Percentiles rank a stretch among this genome's conserved stretches.
Conservation (phyloP, 139 green algal species). For the Coelastrella sp. region DNA sequence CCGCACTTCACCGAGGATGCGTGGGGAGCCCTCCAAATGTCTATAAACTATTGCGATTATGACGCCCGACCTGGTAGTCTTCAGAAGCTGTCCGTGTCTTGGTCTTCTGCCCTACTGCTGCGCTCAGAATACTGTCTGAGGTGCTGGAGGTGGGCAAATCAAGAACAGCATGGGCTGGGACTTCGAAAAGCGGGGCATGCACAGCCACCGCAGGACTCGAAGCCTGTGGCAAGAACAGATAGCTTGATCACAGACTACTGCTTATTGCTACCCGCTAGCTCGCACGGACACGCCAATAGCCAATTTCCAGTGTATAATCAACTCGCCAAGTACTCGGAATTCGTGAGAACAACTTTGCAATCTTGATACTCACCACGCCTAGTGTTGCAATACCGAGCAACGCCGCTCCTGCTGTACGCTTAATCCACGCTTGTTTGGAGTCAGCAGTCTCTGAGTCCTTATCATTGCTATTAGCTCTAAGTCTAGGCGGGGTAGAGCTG, state of each 20-base stretch:
- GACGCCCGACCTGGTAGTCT: neutral
- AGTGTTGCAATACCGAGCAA: slow-evolving; percentile 20
- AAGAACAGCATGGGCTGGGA: slow-evolving; percentile 5
- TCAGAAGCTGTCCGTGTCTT: neutral
- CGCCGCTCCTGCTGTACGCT: slow-evolving; percentile 20
- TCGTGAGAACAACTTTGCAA: neutral
- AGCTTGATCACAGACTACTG: no score
- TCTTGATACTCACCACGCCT: neutral
- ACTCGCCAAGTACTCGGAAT: neutral
- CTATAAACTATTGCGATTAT: neutral
- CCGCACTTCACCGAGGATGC: no score
- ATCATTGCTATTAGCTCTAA: neutral
- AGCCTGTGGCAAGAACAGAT: slow-evolving; percentile 15
- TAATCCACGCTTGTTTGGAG: neutral
- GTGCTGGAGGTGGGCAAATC: slow-evolving; percentile 6
- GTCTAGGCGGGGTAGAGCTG: slow-evolving; percentile 11
- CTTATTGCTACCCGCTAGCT: no score
- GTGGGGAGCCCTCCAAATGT: no score
- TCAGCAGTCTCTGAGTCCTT: neutral
- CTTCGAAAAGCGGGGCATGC: neutral
- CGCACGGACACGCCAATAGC: neutral
- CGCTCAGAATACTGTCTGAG: slow-evolving; percentile 14
- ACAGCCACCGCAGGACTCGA: neutral
- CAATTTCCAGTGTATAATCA: neutral
- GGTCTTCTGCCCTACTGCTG: slow-evolving; percentile 22